Base-by-base conservation (phyloP, 345 rosid genomes). In the Eucalyptus coolabah region DNA sequence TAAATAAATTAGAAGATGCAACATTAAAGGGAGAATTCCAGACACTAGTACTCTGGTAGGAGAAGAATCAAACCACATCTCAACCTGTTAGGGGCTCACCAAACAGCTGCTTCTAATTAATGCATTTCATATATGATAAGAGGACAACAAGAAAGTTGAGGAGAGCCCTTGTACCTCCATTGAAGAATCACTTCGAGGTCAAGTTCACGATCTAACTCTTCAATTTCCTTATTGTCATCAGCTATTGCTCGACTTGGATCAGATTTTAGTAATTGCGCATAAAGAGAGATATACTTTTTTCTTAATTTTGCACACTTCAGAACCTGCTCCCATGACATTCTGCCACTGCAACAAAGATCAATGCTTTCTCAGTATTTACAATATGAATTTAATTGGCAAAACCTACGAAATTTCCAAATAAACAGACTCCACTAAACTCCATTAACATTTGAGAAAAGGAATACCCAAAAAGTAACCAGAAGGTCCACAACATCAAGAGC, bases 281-380 rank as follows among this genome's bases (percentile, higher is more conserved):
- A 98, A 21, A 94, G 91, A 32, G 98, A 94, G 54, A 98, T 96
- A 91, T 97, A 98, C 93, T 94, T 96, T 96, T 97, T 98, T 56
- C 97, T 98, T 92, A 97, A 91, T 47, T 93, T 94, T 87, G 98
- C 94, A 93, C 93, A 93, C 92, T 94, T 94, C 69, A 97, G 92
- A 72, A 98, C 95, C 91, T 96, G 96, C 90, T 96, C 99, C 99
- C 99, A 98, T 19, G 98, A 97, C 93, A 97, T 90, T 89, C 91
- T 98, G 90, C 99, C 99, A 90, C 99, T 98, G 98, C 94, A 94
- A 95, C 80, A 93, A 92, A 90, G 77, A 89, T 40, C 53, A 49
- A 92, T 88, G 86, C 90, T 91, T 88, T 91, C 89, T 91, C 87
- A 88, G 88, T 81, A 86, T 90, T 83, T 45, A 92, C 65, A 91